Evolutionary conservation across 2,329 filamentous ascomycete species (phyloP).

Genomic region (Verticillium klebahnii): DNA sequence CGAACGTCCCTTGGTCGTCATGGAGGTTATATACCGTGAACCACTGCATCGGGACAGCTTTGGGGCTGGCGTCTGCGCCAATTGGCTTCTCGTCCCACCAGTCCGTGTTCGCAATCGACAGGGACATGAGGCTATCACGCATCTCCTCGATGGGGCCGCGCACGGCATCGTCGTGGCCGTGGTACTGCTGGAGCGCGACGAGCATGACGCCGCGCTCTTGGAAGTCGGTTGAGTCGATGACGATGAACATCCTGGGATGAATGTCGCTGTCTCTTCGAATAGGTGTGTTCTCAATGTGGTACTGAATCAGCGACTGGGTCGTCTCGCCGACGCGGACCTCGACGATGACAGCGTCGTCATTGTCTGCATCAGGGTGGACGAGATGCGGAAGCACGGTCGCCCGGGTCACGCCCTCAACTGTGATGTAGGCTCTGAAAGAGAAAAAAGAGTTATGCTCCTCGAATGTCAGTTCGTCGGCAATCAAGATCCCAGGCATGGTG

Average conservation of each 20-base stretch:
- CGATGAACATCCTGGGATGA: constrained; percentile 1
- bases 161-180: constrained; percentile 5
- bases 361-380: too few relatives aligned
- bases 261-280: constrained; percentile 1
- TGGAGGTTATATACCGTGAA: background rate
- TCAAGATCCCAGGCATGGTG: too few relatives aligned
- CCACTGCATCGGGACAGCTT: background rate
- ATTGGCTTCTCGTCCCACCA: background rate
- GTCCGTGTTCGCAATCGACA: background rate
- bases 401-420: constrained; percentile 1
- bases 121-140: background rate
- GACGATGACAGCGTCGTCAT: background rate
- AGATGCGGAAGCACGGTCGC: background rate
- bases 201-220: constrained; percentile 2
- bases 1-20: background rate
- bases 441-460: background rate
- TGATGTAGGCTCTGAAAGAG: constrained; percentile 1
- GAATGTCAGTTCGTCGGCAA: background rate
- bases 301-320: constrained; percentile 1
- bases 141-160: background rate
- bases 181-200: constrained; percentile 1
- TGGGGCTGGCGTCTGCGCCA: background rate
- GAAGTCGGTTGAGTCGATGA: constrained; percentile 2
- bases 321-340: background rate
- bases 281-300: constrained; percentile 1